Evolutionary conservation across 176 grass and related monocot species (phyloP).

Genomic region (Bolboschoenus planiculmis): DNA sequence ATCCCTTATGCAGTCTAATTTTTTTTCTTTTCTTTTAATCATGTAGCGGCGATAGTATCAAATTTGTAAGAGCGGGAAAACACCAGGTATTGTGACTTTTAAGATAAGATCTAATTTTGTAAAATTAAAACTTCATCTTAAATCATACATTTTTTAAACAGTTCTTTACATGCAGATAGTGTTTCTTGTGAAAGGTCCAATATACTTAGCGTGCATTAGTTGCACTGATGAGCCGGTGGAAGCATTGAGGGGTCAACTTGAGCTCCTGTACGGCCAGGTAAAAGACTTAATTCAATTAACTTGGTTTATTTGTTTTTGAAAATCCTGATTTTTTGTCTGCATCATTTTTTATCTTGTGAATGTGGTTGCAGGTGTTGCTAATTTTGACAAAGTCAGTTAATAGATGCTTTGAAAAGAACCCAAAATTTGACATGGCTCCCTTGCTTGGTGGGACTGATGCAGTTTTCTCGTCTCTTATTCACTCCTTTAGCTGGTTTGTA

Average conservation of each 20-base stretch:
- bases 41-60: constrained; percentile 76
- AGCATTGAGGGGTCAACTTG: constrained; percentile 67
- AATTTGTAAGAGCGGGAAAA: constrained; percentile 90
- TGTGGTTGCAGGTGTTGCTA: constrained; percentile 70
- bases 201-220: constrained; percentile 97
- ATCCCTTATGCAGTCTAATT: neutral
- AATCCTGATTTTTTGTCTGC: constrained; percentile 10
- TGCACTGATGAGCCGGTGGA: constrained; percentile 86
- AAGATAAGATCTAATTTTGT: constrained; percentile 63
- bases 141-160: constrained; percentile 14
- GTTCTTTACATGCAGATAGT: constrained; percentile 55
- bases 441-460: constrained; percentile 84
- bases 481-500: constrained; percentile 80
- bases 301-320: constrained; percentile 18
- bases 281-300: neutral
- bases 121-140: constrained; percentile 1
- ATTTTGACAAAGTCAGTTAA: constrained; percentile 94
- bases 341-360: neutral
- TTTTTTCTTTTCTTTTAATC: neutral
- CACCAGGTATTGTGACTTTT: constrained; percentile 57
- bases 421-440: constrained; percentile 92
- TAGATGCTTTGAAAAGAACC: constrained; percentile 96
- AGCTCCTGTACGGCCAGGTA: constrained; percentile 99
- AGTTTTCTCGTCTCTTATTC: constrained; percentile 92
- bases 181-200: constrained; percentile 96